Evolutionary conservation across 331 rosid genomes (phyloP).

Genomic region (Quercus tomentella): DNA sequence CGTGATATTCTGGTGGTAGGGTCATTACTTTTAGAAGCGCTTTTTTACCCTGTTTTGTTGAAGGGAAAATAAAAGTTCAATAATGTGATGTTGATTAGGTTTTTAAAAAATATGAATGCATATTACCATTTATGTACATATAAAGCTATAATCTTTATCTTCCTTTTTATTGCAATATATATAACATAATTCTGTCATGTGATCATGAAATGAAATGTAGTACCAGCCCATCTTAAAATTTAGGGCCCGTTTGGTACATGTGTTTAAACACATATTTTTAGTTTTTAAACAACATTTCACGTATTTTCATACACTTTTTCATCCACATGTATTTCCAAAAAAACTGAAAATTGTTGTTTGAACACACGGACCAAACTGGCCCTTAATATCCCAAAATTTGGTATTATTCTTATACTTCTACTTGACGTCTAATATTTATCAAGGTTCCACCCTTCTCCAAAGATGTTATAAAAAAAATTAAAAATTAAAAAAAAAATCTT

Average conservation of each 20-base stretch:
- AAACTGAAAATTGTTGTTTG: no score
- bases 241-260: no score
- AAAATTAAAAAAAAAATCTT: not conserved
- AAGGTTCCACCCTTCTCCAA: not conserved
- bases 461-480: not conserved
- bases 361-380: no score
- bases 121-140: not conserved
- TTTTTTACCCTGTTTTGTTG: not conserved
- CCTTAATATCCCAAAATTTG: not conserved
- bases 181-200: not conserved
- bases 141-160: not conserved
- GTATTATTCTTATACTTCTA: not conserved
- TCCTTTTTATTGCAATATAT: not conserved
- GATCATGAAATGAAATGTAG: not conserved
- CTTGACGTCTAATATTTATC: not conserved
- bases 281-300: no score
- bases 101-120: not conserved
- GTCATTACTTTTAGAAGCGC: not conserved
- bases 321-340: no score
- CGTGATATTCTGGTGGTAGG: not conserved
- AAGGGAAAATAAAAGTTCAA: not conserved
- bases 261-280: no score
- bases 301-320: no score
- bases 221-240: not conserved
- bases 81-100: not conserved